Evolutionary conservation across 106 monocot species (phyloP), one percentile per base, ranked within the genome.

Genomic region (Acanthochlamys bracteata): DNA sequence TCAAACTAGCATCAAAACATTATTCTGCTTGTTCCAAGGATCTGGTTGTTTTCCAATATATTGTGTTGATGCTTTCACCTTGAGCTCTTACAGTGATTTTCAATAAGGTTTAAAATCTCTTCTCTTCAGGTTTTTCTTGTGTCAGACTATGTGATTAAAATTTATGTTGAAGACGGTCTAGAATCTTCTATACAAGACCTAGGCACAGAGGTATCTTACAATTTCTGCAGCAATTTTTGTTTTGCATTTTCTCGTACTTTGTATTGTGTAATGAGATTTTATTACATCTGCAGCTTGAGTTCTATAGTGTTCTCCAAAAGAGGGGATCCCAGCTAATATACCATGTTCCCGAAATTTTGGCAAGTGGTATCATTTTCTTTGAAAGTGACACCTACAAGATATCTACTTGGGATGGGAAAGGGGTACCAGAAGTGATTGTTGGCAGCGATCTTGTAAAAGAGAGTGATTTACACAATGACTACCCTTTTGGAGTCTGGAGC

Each of bases 121-220:
- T 66, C 60, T 78, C 51, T 78, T 42, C 73, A 98, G 96, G 96
- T 98, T 25, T 98, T 82, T 70, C 69, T 98, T 41, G 26, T 92
- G 66, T 91, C 91, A 63, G 81, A 83, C 59, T 70, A 76, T 74
- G 92, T 92, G 41, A 73, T 92, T 39, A 98, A 98, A 68, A 70
- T 98, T 20, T 92, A 71, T 79, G 81, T 72, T 73, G 96, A 98
- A 81, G 91, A 83, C 55, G 91, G 88, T 39, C 66, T 85, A 41
- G 80, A 73, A 42, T 70, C 58, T 68, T 71, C 91, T 64, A 25
- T 92, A 15, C 74, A 81, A 64, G 62, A 85, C 57, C 67, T 92
- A 61, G 92, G 88, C 72, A 77, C 96, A 63, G 96, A 98, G 96
- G 96, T 98, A 45, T 51, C 19, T 39, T 25, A 41, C 69, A 12